A percentile compares a stretch with the other conserved stretches of the same genome.
Evolutionary conservation across 495 filamentous ascomycete species (phyloP).

Genomic region (Letharia columbiana): DNA sequence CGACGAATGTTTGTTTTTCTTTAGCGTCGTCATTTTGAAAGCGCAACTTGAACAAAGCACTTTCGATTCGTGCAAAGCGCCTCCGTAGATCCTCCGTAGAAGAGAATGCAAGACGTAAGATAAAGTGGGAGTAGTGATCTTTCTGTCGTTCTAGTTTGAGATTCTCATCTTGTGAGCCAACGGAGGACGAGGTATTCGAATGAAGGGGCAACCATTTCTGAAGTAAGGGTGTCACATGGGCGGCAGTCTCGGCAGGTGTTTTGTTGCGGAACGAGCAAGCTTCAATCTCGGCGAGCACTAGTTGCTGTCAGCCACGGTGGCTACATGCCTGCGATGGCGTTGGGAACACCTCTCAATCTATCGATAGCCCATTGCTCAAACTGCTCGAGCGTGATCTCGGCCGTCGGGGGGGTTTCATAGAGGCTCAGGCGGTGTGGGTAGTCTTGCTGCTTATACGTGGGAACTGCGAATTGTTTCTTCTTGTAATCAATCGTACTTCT

Average conservation of each 20-base stretch:
- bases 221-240: constrained; percentile 70
- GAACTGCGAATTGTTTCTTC: constrained; percentile 75
- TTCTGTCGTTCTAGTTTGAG: constrained; percentile 73
- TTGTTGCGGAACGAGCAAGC: constrained; percentile 93
- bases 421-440: constrained; percentile 88
- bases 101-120: constrained; percentile 87
- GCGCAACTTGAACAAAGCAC: constrained; percentile 75
- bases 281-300: constrained; percentile 92
- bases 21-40: constrained; percentile 59
- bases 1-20: constrained; percentile 71
- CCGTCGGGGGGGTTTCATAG: constrained; percentile 79
- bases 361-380: constrained; percentile 99
- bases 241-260: constrained; percentile 62
- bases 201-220: constrained; percentile 80
- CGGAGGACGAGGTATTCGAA: constrained; percentile 58
- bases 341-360: constrained; percentile 57
- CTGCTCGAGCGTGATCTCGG: constrained; percentile 91
- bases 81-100: constrained; percentile 85
- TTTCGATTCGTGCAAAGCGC: constrained; percentile 79
- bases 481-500: constrained; percentile 65
- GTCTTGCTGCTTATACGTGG: constrained; percentile 59
- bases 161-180: constrained; percentile 37
- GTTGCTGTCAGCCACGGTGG: constrained; percentile 10
- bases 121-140: constrained; percentile 98
- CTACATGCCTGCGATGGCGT: constrained; percentile 8